A percentile compares a stretch with the other conserved stretches of the same genome.
Evolutionary conservation across 1,284 basidiomycete species (phyloP).

Genomic region (Exobasidium rhododendri): DNA sequence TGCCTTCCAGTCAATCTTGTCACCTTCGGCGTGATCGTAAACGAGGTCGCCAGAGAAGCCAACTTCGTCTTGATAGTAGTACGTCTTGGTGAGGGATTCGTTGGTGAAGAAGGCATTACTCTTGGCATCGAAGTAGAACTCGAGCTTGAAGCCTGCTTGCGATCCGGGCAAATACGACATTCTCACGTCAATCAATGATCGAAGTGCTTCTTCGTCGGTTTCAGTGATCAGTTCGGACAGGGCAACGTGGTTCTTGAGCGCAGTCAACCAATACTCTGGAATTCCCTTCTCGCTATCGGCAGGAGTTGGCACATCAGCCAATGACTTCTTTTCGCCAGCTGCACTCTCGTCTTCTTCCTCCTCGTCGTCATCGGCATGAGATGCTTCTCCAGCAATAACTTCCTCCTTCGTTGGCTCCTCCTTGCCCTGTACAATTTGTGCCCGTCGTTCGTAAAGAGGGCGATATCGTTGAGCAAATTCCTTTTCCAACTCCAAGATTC

Average conservation of each 20-base stretch:
- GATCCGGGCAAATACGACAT: conserved; percentile 66
- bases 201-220: conserved; percentile 72
- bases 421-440: conserved; percentile 76
- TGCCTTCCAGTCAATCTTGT: conserved; percentile 92
- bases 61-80: conserved; percentile 85
- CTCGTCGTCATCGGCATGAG: conserved; percentile 62
- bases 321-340: conserved; percentile 50
- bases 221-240: conserved; percentile 88
- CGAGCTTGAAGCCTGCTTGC: conserved; percentile 80
- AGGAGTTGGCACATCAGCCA: conserved; percentile 56
- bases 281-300: conserved; percentile 64
- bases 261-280: conserved; percentile 97
- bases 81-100: conserved; percentile 81
- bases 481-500: conserved; percentile 94
- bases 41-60: conserved; percentile 92
- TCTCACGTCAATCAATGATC: conserved; percentile 67
- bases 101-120: conserved; percentile 85
- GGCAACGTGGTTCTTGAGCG: conserved; percentile 83
- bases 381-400: conserved; percentile 71
- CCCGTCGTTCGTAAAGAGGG: conserved; percentile 83
- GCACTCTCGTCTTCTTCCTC: conserved; percentile 59
- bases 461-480: conserved; percentile 85
- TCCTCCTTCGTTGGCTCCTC: conserved; percentile 75
- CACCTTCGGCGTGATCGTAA: conserved; percentile 87
- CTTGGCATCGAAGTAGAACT: conserved; percentile 68